phyloP scores from a whole-genome alignment of 306 rosid genomes.

The Neltuma alba region DNA sequence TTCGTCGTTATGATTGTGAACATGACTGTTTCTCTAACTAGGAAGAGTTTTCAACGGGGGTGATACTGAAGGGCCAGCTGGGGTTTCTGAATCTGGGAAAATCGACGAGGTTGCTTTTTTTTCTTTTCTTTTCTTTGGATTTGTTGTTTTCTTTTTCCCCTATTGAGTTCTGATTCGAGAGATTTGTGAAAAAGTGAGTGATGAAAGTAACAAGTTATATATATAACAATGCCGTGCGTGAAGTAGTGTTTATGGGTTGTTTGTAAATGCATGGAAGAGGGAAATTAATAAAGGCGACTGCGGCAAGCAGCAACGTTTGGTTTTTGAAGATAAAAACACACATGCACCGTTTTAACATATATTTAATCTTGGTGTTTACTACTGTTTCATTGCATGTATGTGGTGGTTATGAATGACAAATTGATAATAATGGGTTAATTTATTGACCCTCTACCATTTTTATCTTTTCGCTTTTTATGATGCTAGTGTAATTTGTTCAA shows the following conservation, averaged over 20 bases:
- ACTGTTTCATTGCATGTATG: conserved; percentile 37
- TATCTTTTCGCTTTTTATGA: neutral
- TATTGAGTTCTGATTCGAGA: conserved; percentile 44
- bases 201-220: conserved; percentile 35
- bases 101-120: conserved; percentile 34
- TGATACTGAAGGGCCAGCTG: neutral
- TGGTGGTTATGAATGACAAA: conserved; percentile 47
- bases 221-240: conserved; percentile 45
- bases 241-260: conserved; percentile 50
- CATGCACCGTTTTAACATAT: neutral
- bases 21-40: conserved; percentile 28
- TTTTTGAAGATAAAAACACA: conserved; percentile 30
- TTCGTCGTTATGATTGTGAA: conserved; percentile 50
- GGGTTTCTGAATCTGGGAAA: conserved; percentile 31
- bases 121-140: conserved; percentile 10
- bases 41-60: conserved; percentile 41
- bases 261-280: conserved; percentile 45
- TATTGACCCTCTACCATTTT: conserved; percentile 9
- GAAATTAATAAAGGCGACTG: conserved; percentile 43
- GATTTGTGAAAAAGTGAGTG: conserved; percentile 48
- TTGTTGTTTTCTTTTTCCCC: conserved; percentile 13
- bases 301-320: conserved; percentile 45
- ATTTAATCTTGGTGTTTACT: neutral
- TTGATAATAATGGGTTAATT: conserved; percentile 45
- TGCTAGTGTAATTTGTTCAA: neutral